Percentiles rank a stretch among this genome's conserved stretches.
These are phyloP conservation scores for Ormosia semicastrata DNA, from an alignment of 306 rosid species.

Conservation along the genomic window DNA sequence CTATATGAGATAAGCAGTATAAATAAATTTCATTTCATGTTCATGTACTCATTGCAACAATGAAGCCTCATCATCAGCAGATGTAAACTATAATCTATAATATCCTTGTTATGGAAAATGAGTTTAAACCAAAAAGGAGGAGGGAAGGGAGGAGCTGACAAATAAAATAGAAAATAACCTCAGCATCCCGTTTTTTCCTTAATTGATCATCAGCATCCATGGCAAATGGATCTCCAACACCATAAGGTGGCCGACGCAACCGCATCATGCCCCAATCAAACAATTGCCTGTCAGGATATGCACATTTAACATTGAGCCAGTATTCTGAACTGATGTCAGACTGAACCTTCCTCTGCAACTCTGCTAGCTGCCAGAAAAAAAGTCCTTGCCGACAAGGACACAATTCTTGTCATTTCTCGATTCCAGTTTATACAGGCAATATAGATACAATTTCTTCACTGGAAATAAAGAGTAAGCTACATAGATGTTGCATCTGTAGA, in stretches of 20 bases:
- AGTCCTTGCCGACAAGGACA: slow-evolving; percentile 71
- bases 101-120: neutral
- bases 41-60: neutral
- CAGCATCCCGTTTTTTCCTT: slow-evolving; percentile 88
- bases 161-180: slow-evolving; percentile 51
- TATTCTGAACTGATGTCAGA: slow-evolving; percentile 86
- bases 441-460: slow-evolving; percentile 20
- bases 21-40: slow-evolving; percentile 8
- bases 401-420: slow-evolving; percentile 52
- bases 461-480: slow-evolving; percentile 14
- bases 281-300: slow-evolving; percentile 81
- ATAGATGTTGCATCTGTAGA: neutral
- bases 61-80: slow-evolving; percentile 5
- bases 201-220: slow-evolving; percentile 90
- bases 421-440: slow-evolving; percentile 27
- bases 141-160: neutral
- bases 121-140: slow-evolving; percentile 9
- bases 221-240: slow-evolving; percentile 97
- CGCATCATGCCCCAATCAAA: slow-evolving; percentile 99
- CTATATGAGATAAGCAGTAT: slow-evolving; percentile 31
- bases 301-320: slow-evolving; percentile 75
- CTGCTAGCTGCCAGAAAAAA: slow-evolving; percentile 75
- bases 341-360: slow-evolving; percentile 82
- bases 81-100: slow-evolving; percentile 1
- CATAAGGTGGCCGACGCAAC: slow-evolving; percentile 76